Percentiles rank a stretch among this genome's conserved stretches.
These are phyloP conservation scores for Penicillium corylophilum DNA, from an alignment of 2,329 filamentous ascomycete genomes.

Conservation along the genomic window DNA sequence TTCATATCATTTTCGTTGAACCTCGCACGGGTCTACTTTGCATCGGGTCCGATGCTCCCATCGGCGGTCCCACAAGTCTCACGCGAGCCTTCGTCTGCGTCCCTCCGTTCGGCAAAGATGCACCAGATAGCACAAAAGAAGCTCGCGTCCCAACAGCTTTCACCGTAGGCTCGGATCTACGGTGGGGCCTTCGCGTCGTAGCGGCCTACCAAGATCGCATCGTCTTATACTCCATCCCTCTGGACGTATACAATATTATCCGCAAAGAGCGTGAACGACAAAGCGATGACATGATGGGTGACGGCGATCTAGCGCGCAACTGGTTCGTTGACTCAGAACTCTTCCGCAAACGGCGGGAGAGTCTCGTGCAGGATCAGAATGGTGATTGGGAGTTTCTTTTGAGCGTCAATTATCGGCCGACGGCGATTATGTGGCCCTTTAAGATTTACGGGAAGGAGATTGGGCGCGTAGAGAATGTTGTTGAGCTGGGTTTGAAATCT, in stretches of 20 bases:
- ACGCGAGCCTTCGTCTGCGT: conserved; percentile 59
- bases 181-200: conserved; percentile 58
- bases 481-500: conserved; percentile 52
- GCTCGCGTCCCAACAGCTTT: conserved; percentile 53
- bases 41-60: conserved; percentile 61
- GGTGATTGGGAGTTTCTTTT: conserved; percentile 44
- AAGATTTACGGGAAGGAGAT: conserved; percentile 52
- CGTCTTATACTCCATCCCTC: conserved; percentile 61
- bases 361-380: conserved; percentile 34
- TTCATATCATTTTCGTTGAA: conserved; percentile 65
- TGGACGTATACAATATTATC: conserved; percentile 52
- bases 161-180: conserved; percentile 56
- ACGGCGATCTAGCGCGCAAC: conserved; percentile 33
- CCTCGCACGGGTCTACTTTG: conserved; percentile 57
- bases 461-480: conserved; percentile 46
- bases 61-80: conserved; percentile 58
- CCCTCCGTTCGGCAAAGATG: conserved; percentile 33
- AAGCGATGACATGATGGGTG: conserved; percentile 33
- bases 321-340: conserved; percentile 33
- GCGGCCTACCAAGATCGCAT: conserved; percentile 55
- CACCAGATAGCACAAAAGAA: conserved; percentile 12
- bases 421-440: conserved; percentile 49
- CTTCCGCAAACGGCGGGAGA: conserved; percentile 28
- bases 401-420: conserved; percentile 37
- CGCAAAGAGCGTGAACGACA: conserved; percentile 35